Evolutionary conservation across 2,329 filamentous ascomycete genomes (phyloP).

Genomic region (Hypoxylon sp.): DNA sequence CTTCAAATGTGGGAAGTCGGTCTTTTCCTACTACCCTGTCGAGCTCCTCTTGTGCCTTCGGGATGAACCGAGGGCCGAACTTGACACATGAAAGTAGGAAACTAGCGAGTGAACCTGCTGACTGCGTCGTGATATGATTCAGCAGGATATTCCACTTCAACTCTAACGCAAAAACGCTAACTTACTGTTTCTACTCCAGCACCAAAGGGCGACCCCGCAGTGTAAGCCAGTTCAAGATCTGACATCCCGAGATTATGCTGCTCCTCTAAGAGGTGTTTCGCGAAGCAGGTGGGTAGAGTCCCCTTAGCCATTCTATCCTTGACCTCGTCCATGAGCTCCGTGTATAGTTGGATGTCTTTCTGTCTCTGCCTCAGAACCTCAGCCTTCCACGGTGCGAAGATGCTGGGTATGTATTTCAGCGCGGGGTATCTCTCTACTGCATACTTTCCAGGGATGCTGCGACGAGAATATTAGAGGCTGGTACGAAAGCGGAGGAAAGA

Average conservation of each 20-base stretch:
- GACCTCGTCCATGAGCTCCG: constrained; percentile 59
- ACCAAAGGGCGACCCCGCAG: constrained; percentile 62
- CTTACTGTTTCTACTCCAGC: constrained; percentile 62
- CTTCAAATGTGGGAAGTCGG: constrained; percentile 58
- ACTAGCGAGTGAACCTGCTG: constrained; percentile 63
- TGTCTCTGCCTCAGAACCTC: constrained; percentile 56
- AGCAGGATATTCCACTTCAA: neutral
- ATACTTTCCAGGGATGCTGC: constrained; percentile 57
- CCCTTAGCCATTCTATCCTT: constrained; percentile 55
- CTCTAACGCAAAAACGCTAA: neutral
- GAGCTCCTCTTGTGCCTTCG: constrained; percentile 59
- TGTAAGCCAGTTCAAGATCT: constrained; percentile 61
- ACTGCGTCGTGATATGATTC: constrained; percentile 51
- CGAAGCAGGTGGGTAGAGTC: constrained; percentile 59
- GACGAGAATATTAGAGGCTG: neutral
- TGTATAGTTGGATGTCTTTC: constrained; percentile 57
- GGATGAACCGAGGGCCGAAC: constrained; percentile 65
- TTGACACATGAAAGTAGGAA: constrained; percentile 68
- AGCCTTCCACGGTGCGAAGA: constrained; percentile 60
- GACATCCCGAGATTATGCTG: constrained; percentile 59
- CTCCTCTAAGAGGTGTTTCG: constrained; percentile 60
- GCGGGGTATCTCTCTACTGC: constrained; percentile 60
- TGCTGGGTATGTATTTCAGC: constrained; percentile 57
- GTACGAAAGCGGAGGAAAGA: neutral
- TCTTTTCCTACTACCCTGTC: constrained; percentile 58